Evolutionary conservation across 2,329 filamentous ascomycete species (phyloP).

Genomic region (Stagonosporopsis chrysanthemi): DNA sequence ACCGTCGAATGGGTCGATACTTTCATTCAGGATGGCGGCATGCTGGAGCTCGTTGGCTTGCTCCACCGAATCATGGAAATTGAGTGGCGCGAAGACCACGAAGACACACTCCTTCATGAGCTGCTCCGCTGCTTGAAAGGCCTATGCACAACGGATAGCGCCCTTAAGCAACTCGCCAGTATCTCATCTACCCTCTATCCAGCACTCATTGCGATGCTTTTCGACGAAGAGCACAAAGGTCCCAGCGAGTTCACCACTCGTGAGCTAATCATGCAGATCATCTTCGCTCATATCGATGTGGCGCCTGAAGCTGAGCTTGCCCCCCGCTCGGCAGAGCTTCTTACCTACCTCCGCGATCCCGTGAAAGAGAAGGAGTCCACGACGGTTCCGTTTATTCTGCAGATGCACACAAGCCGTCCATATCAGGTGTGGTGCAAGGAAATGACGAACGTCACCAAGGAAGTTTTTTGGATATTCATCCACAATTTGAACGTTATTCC

Average conservation of each 20-base stretch:
- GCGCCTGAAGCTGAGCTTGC: constrained; percentile 63
- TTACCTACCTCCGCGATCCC: constrained; percentile 82
- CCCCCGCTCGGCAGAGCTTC: constrained; percentile 73
- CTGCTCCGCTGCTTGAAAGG: constrained; percentile 92
- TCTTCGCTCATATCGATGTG: constrained; percentile 87
- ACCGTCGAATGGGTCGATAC: constrained; percentile 94
- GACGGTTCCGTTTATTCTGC: constrained; percentile 84
- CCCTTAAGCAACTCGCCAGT: constrained; percentile 79
- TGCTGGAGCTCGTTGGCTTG: constrained; percentile 87
- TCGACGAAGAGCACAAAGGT: constrained; percentile 97
- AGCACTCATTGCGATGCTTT: constrained; percentile 84
- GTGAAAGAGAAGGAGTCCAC: constrained; percentile 73
- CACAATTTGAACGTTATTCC: constrained; percentile 91
- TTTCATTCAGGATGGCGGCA: constrained; percentile 88
- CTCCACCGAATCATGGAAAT: constrained; percentile 92
- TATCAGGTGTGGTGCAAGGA: constrained; percentile 97
- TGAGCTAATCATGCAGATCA: constrained; percentile 84
- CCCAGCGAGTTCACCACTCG: constrained; percentile 96
- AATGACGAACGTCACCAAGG: constrained; percentile 89
- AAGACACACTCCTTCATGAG: constrained; percentile 91
- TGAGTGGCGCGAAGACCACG: constrained; percentile 98
- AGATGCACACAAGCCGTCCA: constrained; percentile 85
- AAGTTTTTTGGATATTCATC: constrained; percentile 99
- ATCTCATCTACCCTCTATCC: constrained; percentile 86
- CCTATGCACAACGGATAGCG: constrained; percentile 87